Percentiles rank a stretch among this genome's conserved stretches.
Evolutionary conservation across 2,329 filamentous ascomycete species (phyloP).

Genomic region (Laburnicola sp.): DNA sequence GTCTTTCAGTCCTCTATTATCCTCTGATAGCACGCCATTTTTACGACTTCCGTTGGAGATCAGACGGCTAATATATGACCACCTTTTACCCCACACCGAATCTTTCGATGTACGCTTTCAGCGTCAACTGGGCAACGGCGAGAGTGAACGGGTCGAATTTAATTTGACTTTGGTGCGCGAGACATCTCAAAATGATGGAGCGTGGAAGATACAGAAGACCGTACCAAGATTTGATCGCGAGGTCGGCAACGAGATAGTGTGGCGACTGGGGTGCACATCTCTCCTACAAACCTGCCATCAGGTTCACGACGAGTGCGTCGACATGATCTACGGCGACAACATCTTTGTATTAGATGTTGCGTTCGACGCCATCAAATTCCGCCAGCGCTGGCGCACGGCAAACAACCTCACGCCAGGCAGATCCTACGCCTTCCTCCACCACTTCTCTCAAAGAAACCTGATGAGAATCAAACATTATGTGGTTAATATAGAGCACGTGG

Average conservation of each 20-base stretch:
- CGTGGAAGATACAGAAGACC: conserved; percentile 37
- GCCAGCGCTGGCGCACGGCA: conserved; percentile 49
- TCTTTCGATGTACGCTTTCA: conserved; percentile 27
- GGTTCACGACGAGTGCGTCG: conserved; percentile 51
- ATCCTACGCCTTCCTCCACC: conserved; percentile 47
- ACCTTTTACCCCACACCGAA: conserved; percentile 49
- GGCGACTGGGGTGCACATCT: conserved; percentile 48
- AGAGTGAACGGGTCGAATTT: conserved; percentile 28
- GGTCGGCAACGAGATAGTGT: conserved; percentile 44
- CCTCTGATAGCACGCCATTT: conserved; percentile 33
- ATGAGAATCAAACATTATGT: conserved; percentile 47
- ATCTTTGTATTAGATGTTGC: conserved; percentile 52
- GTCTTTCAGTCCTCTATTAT: neutral
- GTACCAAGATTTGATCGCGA: conserved; percentile 27
- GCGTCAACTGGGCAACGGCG: conserved; percentile 20
- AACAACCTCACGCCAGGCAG: conserved; percentile 48
- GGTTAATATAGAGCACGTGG: conserved; percentile 53
- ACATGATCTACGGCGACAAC: conserved; percentile 52
- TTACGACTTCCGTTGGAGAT: conserved; percentile 50
- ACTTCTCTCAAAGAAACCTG: conserved; percentile 49
- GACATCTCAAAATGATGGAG: conserved; percentile 19
- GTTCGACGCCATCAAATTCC: conserved; percentile 50
- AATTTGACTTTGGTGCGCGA: conserved; percentile 39
- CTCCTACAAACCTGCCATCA: conserved; percentile 48
- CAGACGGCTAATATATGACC: conserved; percentile 47